These are phyloP conservation scores for Grosmannia serpens DNA, from an alignment of 2,329 filamentous ascomycete species.

Conservation along the genomic window DNA sequence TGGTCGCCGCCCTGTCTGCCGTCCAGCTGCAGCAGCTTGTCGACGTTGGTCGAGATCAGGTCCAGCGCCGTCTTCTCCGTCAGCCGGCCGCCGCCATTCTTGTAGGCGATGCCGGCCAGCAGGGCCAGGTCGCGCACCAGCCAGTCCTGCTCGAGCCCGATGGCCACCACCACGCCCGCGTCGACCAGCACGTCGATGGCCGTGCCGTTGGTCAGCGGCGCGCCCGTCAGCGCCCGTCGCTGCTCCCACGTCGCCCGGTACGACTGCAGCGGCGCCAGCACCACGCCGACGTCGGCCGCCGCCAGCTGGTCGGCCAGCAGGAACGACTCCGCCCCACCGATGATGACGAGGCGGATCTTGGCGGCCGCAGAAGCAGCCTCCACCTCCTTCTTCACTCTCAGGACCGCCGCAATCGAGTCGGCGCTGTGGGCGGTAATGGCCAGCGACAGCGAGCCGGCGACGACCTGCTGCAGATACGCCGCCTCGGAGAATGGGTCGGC, in stretches of 20 bases:
- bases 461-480: conserved; percentile 40
- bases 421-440: conserved; percentile 50
- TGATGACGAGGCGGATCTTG: conserved; percentile 39
- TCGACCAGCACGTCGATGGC: conserved; percentile 44
- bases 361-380: conserved; percentile 25
- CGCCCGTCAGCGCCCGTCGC: conserved; percentile 49
- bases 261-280: conserved; percentile 47
- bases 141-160: conserved; percentile 53
- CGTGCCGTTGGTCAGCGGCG: conserved; percentile 55
- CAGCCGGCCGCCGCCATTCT: conserved; percentile 44
- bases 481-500: conserved; percentile 31
- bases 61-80: conserved; percentile 42
- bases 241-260: conserved; percentile 48
- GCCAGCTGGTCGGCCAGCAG: conserved; percentile 48
- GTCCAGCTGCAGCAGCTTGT: conserved; percentile 42
- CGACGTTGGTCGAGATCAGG: conserved; percentile 45
- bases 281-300: conserved; percentile 42
- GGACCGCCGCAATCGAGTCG: conserved; percentile 46
- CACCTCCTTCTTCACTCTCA: conserved; percentile 47
- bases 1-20: conserved; percentile 12
- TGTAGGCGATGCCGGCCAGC: conserved; percentile 46
- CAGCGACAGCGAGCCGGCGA: conserved; percentile 41
- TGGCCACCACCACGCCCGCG: conserved; percentile 45
- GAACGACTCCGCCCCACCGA: conserved; percentile 53
- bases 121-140: conserved; percentile 47